These are phyloP conservation scores for Moringa oleifera DNA, from an alignment of 345 rosid genomes.

Conservation along the genomic window DNA sequence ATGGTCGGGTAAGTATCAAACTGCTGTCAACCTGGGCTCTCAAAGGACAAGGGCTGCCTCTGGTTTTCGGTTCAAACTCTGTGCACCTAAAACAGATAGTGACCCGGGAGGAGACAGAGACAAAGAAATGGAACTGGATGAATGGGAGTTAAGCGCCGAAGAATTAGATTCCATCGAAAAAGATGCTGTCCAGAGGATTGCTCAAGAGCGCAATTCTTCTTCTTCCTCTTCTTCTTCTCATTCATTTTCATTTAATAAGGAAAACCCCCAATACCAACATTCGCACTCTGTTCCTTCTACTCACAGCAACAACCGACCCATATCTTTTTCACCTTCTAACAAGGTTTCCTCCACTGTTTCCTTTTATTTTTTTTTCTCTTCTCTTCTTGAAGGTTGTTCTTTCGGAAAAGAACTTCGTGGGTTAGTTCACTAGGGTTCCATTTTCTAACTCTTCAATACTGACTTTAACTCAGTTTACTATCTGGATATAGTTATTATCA, in stretches of 20 bases:
- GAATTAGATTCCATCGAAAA: slow-evolving; percentile 73
- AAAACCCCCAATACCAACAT: slow-evolving; percentile 2
- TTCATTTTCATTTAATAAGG: neutral
- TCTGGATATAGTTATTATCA: too few relatives aligned
- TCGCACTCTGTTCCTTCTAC: slow-evolving; percentile 5
- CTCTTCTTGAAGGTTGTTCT: neutral
- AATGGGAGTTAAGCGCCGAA: slow-evolving; percentile 74
- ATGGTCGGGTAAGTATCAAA: too few relatives aligned
- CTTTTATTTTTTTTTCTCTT: neutral
- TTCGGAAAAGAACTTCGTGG: neutral
- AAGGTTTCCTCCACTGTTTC: slow-evolving; percentile 1
- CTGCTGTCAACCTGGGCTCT: too few relatives aligned
- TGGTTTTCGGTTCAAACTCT: too few relatives aligned
- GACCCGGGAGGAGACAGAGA: too few relatives aligned
- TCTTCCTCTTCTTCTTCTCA: slow-evolving; percentile 20
- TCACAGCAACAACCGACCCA: slow-evolving; percentile 5
- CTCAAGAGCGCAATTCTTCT: slow-evolving; percentile 33
- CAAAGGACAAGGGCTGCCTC: too few relatives aligned
- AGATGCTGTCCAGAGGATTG: slow-evolving; percentile 58
- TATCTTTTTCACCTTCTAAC: slow-evolving; percentile 10
- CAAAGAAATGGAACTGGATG: slow-evolving; percentile 41
- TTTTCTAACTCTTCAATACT: neutral
- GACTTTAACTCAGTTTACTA: neutral
- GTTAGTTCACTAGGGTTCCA: neutral
- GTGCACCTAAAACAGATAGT: too few relatives aligned